These are phyloP conservation scores for Cetradonia linearis DNA, from an alignment of 495 filamentous ascomycete species.

Conservation along the genomic window DNA sequence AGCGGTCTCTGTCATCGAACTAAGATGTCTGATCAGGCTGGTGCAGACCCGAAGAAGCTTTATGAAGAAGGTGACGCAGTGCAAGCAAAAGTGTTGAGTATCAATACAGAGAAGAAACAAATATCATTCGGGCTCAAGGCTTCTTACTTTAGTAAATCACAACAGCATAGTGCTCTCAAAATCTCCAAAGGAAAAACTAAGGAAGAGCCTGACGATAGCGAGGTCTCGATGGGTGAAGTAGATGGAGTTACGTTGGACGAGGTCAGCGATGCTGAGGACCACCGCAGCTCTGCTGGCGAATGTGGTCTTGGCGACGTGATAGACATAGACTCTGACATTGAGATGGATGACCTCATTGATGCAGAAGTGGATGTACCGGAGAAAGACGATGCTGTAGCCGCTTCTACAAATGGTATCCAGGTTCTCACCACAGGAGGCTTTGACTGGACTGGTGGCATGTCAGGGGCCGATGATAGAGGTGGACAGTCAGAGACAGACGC, in stretches of 20 bases:
- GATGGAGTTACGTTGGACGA: neutral
- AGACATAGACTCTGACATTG: slow-evolving; percentile 10
- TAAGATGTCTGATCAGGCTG: slow-evolving; percentile 72
- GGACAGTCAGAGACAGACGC: slow-evolving; percentile 26
- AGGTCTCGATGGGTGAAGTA: neutral
- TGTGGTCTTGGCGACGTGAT: neutral
- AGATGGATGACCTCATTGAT: neutral
- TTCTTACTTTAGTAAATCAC: slow-evolving; percentile 54
- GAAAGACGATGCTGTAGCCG: neutral
- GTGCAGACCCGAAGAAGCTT: slow-evolving; percentile 69
- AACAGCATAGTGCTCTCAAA: slow-evolving; percentile 22
- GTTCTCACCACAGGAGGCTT: slow-evolving; percentile 75
- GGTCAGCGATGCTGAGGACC: neutral
- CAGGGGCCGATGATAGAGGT: slow-evolving; percentile 38
- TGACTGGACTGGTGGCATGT: slow-evolving; percentile 66
- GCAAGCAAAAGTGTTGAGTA: slow-evolving; percentile 74
- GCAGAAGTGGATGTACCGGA: neutral
- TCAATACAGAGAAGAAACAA: slow-evolving; percentile 60
- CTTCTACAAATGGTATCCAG: slow-evolving; percentile 23
- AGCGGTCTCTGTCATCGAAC: slow-evolving; percentile 86
- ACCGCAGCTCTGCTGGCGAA: neutral
- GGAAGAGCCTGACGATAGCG: slow-evolving; percentile 26
- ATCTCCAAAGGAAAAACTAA: slow-evolving; percentile 41
- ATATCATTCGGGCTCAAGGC: slow-evolving; percentile 88
- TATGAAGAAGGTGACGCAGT: slow-evolving; percentile 83